A percentile compares a stretch with the other conserved stretches of the same genome.
Evolutionary conservation across 345 rosid genomes (phyloP).

Genomic region (Psidium guajava): DNA sequence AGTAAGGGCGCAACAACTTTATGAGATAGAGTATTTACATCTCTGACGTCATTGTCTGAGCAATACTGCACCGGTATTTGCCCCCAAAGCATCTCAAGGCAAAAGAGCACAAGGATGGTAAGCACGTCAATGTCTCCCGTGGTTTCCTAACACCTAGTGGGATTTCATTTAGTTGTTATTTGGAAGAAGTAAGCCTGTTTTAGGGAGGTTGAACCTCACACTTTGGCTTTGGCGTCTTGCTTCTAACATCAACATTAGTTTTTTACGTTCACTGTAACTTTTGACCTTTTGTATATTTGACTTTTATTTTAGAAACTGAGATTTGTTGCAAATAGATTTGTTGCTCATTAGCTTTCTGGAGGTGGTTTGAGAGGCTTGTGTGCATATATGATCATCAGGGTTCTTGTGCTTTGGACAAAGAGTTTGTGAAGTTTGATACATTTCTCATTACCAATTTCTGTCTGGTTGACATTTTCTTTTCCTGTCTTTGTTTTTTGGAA

Average conservation of each 20-base stretch:
- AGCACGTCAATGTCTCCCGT: too few relatives aligned
- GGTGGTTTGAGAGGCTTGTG: constrained; percentile 1
- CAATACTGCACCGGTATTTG: too few relatives aligned
- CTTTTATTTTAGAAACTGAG: background rate
- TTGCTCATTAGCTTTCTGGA: background rate
- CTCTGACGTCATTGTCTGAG: too few relatives aligned
- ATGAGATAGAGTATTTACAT: too few relatives aligned
- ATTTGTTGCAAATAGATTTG: background rate
- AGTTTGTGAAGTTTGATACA: background rate
- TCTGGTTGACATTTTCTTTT: background rate
- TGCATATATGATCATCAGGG: background rate
- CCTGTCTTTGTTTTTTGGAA: background rate
- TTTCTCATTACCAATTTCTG: background rate
- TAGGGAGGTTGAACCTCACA: background rate
- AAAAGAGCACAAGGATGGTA: too few relatives aligned
- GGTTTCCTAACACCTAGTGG: too few relatives aligned
- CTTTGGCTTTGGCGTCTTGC: background rate
- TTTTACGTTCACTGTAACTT: background rate
- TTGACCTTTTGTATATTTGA: background rate
- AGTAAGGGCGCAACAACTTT: too few relatives aligned
- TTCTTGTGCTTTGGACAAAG: background rate
- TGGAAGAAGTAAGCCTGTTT: background rate
- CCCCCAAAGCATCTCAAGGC: too few relatives aligned
- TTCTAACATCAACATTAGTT: background rate
- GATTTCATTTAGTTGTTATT: too few relatives aligned